Conservation (phyloP, 225 moss, liverwort and hornwort genomes). For the Anthoceros angustus region DNA sequence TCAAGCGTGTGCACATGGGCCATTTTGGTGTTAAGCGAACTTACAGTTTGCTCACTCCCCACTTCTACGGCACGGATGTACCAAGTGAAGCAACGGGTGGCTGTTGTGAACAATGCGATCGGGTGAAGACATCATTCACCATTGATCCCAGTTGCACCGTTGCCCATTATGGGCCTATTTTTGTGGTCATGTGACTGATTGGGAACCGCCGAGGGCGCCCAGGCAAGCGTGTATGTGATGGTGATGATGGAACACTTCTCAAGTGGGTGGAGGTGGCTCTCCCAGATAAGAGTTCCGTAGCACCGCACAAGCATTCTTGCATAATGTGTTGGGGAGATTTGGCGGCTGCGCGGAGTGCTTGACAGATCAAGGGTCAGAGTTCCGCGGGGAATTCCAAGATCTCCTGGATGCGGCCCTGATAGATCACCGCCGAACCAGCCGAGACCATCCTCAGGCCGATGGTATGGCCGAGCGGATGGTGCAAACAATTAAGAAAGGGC, state of each 20-base stretch:
- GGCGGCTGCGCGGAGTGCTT: no score
- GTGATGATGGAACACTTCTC: constrained; percentile 8
- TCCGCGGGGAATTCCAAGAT: constrained; percentile 8
- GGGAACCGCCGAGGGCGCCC: neutral
- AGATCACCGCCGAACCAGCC: constrained; percentile 1
- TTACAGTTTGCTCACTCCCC: constrained; percentile 6
- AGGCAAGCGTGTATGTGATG: neutral
- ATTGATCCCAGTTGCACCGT: constrained; percentile 4
- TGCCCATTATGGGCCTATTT: neutral
- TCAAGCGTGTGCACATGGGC: constrained; percentile 7
- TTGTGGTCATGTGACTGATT: constrained; percentile 6
- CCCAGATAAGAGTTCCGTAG: constrained; percentile 2
- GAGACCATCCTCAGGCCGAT: constrained; percentile 3
- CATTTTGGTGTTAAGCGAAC: constrained; percentile 10
- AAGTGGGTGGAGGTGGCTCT: constrained; percentile 6
- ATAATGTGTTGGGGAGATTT: constrained; percentile 3
- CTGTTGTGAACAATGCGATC: constrained; percentile 7
- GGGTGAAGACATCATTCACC: no score
- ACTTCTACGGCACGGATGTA: neutral
- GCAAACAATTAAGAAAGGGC: constrained; percentile 1
- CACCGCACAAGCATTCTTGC: constrained; percentile 8
- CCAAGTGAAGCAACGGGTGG: neutral
- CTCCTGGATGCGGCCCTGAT: constrained; percentile 6
- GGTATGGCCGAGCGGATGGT: neutral
- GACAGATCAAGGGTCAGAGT: neutral